A percentile compares a stretch with the other conserved stretches of the same genome.
Conservation (phyloP, 208 protist genomes). For the Trichomonas gallinae region DNA sequence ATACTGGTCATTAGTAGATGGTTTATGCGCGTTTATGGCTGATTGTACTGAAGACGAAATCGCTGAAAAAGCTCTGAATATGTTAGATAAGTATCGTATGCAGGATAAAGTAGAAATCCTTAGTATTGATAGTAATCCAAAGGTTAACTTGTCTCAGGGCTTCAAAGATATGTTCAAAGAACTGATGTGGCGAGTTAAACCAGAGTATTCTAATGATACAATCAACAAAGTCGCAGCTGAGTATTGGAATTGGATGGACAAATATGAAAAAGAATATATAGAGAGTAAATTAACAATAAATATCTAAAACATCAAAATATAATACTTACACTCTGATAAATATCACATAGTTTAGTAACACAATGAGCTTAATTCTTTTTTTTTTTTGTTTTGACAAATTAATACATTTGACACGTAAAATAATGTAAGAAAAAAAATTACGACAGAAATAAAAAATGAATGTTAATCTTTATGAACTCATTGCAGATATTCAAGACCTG, state of each 20-base stretch:
- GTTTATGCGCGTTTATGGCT: background rate
- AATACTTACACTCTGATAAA: too few species aligned
- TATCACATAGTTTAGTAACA: too few species aligned
- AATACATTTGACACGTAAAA: too few species aligned
- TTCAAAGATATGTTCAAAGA: background rate
- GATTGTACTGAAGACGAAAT: background rate
- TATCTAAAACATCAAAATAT: too few species aligned
- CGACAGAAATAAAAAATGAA: too few species aligned
- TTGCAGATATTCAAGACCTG: too few species aligned
- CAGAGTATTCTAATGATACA: background rate
- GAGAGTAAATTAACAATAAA: background rate
- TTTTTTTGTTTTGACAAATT: too few species aligned
- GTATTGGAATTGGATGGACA: background rate
- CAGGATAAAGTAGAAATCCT: background rate
- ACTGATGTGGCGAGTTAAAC: background rate
- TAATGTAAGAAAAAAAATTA: too few species aligned
- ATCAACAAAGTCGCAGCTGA: background rate
- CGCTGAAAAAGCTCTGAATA: background rate
- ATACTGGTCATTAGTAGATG: background rate
- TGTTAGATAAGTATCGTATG: background rate
- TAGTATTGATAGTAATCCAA: background rate
- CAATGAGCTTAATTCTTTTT: too few species aligned
- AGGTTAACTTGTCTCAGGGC: background rate
- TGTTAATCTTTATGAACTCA: too few species aligned
- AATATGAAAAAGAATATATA: background rate